These are phyloP conservation scores for Camelina sativa DNA, from an alignment of 345 rosid species.

Conservation along the genomic window DNA sequence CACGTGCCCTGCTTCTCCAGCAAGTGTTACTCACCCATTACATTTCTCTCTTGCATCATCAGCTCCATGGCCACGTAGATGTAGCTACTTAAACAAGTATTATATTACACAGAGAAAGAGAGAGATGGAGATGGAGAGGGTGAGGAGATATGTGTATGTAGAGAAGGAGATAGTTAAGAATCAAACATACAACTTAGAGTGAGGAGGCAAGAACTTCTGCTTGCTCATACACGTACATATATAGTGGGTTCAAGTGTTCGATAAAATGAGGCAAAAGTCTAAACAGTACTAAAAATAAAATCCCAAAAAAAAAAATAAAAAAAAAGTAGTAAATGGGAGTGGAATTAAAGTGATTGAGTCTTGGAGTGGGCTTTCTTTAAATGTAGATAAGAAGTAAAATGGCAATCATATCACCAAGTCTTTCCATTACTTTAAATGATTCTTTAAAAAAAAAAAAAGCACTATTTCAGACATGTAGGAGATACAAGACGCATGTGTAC, in stretches of 20 bases:
- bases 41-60: constrained; percentile 6
- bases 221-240: constrained; percentile 30
- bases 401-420: constrained; percentile 45
- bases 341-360: constrained; percentile 61
- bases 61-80: background rate
- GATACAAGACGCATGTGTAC: constrained; percentile 30
- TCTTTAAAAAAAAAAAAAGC: background rate
- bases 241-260: constrained; percentile 36
- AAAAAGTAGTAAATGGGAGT: constrained; percentile 23
- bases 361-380: constrained; percentile 67
- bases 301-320: background rate
- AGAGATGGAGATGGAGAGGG: background rate
- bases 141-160: background rate
- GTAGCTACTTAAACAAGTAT: background rate
- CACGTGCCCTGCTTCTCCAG: constrained; percentile 99
- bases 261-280: constrained; percentile 34
- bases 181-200: background rate
- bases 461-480: constrained; percentile 1
- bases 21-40: constrained; percentile 74
- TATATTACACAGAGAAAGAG: background rate
- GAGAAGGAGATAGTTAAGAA: constrained; percentile 14
- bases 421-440: constrained; percentile 35
- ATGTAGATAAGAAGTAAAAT: constrained; percentile 47
- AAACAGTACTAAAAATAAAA: background rate
- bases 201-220: constrained; percentile 37